Percentiles rank a stretch among this genome's conserved stretches.
phyloP scores from a whole-genome alignment of 2,329 filamentous ascomycete species.

The Magnaporthiopsis rhizophila region DNA sequence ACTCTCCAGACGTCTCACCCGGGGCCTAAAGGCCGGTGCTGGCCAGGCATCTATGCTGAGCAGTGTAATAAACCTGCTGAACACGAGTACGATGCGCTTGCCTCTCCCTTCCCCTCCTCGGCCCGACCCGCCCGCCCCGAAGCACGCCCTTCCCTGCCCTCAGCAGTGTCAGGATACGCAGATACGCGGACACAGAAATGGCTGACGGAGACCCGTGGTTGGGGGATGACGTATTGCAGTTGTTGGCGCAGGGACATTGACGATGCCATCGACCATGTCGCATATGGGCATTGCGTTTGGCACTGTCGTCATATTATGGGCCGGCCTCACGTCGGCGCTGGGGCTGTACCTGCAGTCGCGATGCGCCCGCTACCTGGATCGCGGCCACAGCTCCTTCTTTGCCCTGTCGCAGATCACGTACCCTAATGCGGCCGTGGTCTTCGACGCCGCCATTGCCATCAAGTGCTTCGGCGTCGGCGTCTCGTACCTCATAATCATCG shows the following conservation, averaged over 20 bases:
- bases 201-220: neutral
- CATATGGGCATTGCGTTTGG: constrained; percentile 92
- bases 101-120: neutral
- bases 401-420: constrained; percentile 96
- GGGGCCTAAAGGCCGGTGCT: constrained; percentile 65
- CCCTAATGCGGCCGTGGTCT: constrained; percentile 88
- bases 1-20: constrained; percentile 40
- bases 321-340: constrained; percentile 79
- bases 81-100: constrained; percentile 65
- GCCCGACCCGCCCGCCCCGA: neutral
- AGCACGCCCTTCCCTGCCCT: neutral
- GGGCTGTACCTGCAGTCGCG: constrained; percentile 90
- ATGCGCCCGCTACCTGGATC: constrained; percentile 87
- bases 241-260: constrained; percentile 86
- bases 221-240: constrained; percentile 41
- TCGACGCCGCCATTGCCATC: constrained; percentile 90
- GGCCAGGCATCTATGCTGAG: constrained; percentile 84
- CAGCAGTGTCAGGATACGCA: neutral
- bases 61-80: constrained; percentile 90
- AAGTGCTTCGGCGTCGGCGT: constrained; percentile 98
- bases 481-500: constrained; percentile 97
- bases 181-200: neutral
- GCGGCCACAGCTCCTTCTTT: constrained; percentile 85
- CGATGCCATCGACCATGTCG: constrained; percentile 90
- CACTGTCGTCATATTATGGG: constrained; percentile 80